Percentiles rank a stretch among this genome's conserved stretches.
Conservation (phyloP, 345 rosid species). For the Corchorus capsularis region DNA sequence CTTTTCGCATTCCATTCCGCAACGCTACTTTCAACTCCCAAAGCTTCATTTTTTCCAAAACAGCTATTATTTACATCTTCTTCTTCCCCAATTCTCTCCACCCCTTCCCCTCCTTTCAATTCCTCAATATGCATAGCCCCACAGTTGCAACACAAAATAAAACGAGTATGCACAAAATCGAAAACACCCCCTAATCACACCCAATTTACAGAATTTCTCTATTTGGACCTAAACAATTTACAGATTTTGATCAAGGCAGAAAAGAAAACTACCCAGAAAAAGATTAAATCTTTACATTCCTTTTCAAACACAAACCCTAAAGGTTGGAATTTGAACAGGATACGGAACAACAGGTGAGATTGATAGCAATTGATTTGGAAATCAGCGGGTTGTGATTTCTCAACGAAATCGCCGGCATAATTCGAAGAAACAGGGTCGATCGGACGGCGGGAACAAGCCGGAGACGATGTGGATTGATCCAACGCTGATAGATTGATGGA, state of each 20-base stretch:
- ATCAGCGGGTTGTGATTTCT: slow-evolving; percentile 19
- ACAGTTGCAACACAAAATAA: slow-evolving; percentile 20
- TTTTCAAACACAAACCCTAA: slow-evolving; percentile 30
- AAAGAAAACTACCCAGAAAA: slow-evolving; percentile 8
- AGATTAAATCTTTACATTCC: slow-evolving; percentile 12
- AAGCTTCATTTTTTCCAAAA: slow-evolving; percentile 18
- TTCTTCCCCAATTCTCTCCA: slow-evolving; percentile 31
- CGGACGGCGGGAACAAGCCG: slow-evolving; percentile 29
- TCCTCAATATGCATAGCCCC: slow-evolving; percentile 86
- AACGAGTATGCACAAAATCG: slow-evolving; percentile 11
- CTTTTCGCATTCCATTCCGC: slow-evolving; percentile 54
- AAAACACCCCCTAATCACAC: slow-evolving; percentile 28
- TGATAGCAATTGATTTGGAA: slow-evolving; percentile 24
- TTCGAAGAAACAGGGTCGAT: slow-evolving; percentile 21
- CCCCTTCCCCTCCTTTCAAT: slow-evolving; percentile 47
- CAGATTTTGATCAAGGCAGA: slow-evolving; percentile 22
- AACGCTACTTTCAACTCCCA: slow-evolving; percentile 29
- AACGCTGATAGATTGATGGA: background rate
- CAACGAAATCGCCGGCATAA: slow-evolving; percentile 40
- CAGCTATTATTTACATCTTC: slow-evolving; percentile 25
- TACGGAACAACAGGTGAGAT: slow-evolving; percentile 19
- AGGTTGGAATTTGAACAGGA: slow-evolving; percentile 36
- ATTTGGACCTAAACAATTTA: slow-evolving; percentile 17
- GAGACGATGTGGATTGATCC: slow-evolving; percentile 15
- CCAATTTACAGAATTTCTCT: slow-evolving; percentile 1